phyloP scores from a whole-genome alignment of 2,329 filamentous ascomycete genomes.

The Fusarium nelsonii region DNA sequence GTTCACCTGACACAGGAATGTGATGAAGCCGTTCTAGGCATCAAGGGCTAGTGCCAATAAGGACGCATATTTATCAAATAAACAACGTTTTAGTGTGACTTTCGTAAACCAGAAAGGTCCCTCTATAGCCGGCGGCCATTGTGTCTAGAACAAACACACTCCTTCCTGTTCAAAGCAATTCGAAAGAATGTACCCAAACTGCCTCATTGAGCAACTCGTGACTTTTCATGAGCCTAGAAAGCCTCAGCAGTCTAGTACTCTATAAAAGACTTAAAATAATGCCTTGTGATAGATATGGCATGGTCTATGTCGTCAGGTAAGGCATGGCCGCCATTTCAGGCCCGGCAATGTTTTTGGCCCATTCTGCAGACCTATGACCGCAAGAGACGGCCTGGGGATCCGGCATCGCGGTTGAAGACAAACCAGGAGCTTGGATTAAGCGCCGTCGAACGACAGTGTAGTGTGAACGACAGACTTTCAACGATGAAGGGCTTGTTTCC shows the following conservation, averaged over 20 bases:
- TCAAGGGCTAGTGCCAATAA: constrained; percentile 8
- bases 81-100: not conserved
- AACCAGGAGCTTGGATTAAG: constrained; percentile 43
- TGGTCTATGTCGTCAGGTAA: constrained; percentile 7
- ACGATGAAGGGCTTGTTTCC: not conserved
- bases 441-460: constrained; percentile 30
- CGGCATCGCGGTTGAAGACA: constrained; percentile 40
- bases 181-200: not conserved
- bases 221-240: not conserved
- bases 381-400: constrained; percentile 22
- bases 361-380: constrained; percentile 17
- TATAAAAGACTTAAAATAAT: constrained; percentile 1
- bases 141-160: constrained; percentile 13
- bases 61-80: not conserved
- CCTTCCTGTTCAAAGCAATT: constrained; percentile 11
- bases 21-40: not conserved
- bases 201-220: constrained; percentile 2
- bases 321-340: constrained; percentile 14
- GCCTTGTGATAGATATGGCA: constrained; percentile 5
- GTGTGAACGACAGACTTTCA: not conserved
- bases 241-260: not conserved
- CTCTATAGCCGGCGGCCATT: not conserved
- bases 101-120: not conserved
- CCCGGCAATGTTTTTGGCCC: constrained; percentile 16
- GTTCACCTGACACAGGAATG: constrained; percentile 8